A percentile compares a stretch with the other conserved stretches of the same genome.
Conservation (phyloP, 1,139 yeast species). For the Starmera stellimalicola region DNA sequence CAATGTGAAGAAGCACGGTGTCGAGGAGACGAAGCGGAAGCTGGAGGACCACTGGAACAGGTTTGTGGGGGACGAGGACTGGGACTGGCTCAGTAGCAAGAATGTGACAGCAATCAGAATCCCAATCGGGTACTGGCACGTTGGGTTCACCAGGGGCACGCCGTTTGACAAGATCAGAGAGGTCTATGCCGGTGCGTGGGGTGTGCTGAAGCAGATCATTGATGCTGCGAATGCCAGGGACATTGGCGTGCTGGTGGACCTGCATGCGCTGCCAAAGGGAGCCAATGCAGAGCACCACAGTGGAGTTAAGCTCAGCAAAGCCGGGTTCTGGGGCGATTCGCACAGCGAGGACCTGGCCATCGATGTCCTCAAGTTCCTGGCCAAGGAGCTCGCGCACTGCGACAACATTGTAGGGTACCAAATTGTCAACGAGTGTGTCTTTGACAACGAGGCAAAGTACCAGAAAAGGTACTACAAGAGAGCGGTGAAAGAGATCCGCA, state of each 20-base stretch:
- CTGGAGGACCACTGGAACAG: conserved; percentile 63
- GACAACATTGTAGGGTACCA: conserved; percentile 79
- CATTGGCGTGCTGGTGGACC: conserved; percentile 72
- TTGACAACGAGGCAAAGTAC: conserved; percentile 38
- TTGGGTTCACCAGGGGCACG: conserved; percentile 46
- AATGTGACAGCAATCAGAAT: conserved; percentile 73
- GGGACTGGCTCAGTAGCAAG: conserved; percentile 61
- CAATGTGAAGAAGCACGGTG: conserved; percentile 38
- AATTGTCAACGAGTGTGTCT: conserved; percentile 76
- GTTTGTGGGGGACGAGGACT: conserved; percentile 63
- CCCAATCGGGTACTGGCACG: conserved; percentile 89
- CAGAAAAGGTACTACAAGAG: conserved; percentile 60
- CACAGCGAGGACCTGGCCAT: conserved; percentile 36
- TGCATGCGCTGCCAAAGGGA: conserved; percentile 89
- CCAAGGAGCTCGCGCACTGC: conserved; percentile 41
- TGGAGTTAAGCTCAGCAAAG: conserved; percentile 51
- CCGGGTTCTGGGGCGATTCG: conserved; percentile 56
- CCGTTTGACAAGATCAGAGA: conserved; percentile 44
- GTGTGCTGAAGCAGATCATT: conserved; percentile 27
- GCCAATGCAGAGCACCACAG: conserved; percentile 83
- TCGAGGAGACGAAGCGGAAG: conserved; percentile 41
- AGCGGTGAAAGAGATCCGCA: conserved; percentile 55
- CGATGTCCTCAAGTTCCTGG: conserved; percentile 49
- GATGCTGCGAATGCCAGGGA: conserved; percentile 24
- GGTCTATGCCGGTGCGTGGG: conserved; percentile 72